Conservation (phyloP, 306 rosid species). For the Inga laurina region DNA sequence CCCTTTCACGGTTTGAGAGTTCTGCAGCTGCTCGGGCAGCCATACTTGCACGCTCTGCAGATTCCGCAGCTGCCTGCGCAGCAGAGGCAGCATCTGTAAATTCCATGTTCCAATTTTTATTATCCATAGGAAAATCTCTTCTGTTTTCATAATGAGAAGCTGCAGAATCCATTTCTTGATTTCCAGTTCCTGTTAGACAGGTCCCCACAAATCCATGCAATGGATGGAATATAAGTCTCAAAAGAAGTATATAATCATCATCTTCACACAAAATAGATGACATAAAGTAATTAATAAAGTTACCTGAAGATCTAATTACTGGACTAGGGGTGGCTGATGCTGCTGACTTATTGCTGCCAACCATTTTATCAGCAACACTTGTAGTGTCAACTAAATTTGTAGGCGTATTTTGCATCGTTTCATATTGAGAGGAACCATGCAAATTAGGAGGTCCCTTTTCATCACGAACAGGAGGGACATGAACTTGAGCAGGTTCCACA, state of each 20-base stretch:
- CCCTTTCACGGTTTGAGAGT: conserved; percentile 65
- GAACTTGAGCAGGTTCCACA: conserved; percentile 55
- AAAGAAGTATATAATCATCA: neutral
- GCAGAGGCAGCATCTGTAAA: conserved; percentile 97
- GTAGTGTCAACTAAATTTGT: conserved; percentile 27
- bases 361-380: conserved; percentile 38
- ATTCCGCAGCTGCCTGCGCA: conserved; percentile 96
- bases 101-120: conserved; percentile 68
- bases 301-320: conserved; percentile 55
- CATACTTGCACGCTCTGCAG: conserved; percentile 88
- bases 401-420: conserved; percentile 27
- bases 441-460: conserved; percentile 48
- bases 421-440: conserved; percentile 41
- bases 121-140: conserved; percentile 38
- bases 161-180: conserved; percentile 42
- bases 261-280: conserved; percentile 13
- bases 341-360: conserved; percentile 34
- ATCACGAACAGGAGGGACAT: conserved; percentile 49
- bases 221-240: conserved; percentile 11
- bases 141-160: conserved; percentile 49
- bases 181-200: conserved; percentile 46
- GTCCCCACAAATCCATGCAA: conserved; percentile 13
- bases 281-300: neutral
- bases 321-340: conserved; percentile 40
- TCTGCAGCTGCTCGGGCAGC: conserved; percentile 99